Conservation (phyloP, 805 yeast species). For the Candida nonsorbophila region DNA sequence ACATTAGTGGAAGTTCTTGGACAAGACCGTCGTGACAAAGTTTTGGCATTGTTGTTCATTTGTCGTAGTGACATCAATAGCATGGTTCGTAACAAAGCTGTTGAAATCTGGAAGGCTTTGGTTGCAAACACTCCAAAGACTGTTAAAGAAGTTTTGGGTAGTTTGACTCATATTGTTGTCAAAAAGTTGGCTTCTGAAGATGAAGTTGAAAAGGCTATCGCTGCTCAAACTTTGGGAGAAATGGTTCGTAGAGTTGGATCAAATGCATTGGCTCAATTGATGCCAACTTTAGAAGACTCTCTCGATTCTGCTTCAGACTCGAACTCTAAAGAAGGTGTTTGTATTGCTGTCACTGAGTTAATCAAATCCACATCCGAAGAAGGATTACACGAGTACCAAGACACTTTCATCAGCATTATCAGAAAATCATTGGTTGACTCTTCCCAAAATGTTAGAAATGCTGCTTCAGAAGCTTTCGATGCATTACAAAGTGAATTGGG, state of each 20-base stretch:
- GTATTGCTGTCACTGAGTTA: conserved; percentile 86
- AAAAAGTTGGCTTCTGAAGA: conserved; percentile 80
- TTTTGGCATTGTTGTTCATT: conserved; percentile 80
- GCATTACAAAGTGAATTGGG: conserved; percentile 79
- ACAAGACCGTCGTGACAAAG: conserved; percentile 78
- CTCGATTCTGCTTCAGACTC: conserved; percentile 58
- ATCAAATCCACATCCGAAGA: conserved; percentile 66
- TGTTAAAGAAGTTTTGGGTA: conserved; percentile 84
- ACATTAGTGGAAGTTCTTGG: conserved; percentile 78
- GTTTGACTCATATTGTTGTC: conserved; percentile 74
- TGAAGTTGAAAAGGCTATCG: conserved; percentile 73
- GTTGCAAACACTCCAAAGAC: conserved; percentile 95
- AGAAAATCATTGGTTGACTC: conserved; percentile 76
- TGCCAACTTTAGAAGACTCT: conserved; percentile 78
- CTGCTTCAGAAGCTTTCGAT: conserved; percentile 91
- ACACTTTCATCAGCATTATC: conserved; percentile 64
- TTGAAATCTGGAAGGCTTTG: conserved; percentile 94
- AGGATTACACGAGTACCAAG: conserved; percentile 60
- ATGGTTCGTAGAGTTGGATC: conserved; percentile 91
- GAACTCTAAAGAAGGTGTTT: conserved; percentile 76
- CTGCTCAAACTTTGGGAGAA: conserved; percentile 92
- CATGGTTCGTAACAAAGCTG: conserved; percentile 81
- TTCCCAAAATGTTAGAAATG: conserved; percentile 69
- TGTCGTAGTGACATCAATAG: conserved; percentile 91
- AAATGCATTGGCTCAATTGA: conserved; percentile 72